Evolutionary conservation across 108 stramenopile species (phyloP), one percentile per base, ranked within the genome.

Genomic region (Fragilaria crotonensis): DNA sequence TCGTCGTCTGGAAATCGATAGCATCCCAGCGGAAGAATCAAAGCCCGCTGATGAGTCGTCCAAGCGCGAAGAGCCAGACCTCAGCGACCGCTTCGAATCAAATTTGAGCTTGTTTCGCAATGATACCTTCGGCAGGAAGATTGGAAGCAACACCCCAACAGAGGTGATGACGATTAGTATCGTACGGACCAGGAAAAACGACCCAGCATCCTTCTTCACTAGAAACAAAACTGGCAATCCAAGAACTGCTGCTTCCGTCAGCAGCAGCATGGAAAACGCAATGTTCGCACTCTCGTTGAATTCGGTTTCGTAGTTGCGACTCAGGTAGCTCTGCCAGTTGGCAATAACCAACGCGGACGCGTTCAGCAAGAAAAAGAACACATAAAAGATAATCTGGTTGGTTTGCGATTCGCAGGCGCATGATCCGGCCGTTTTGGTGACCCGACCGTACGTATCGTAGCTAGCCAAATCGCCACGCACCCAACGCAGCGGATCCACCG

Each of bases 271-370:
- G 7, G 36, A 41, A 41, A 79, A 57, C n/a, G 60, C 48, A 2
- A 83, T 44, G 29, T 64, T 73, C 3, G 25, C 54, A 28, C 64
- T 63, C 60, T 83, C 81, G 3, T 60, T 47, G 36, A 68, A 74
- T 27, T 71, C 75, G 0, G 72, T 75, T 5, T 66, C 52, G 14
- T 80, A 52, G 20, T 68, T 58, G 44, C 83, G 45, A 1, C 76
- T 80, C 23, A 59, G 52, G 54, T 66, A 81, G 2, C 71, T 70
- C 49, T 85, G 73, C 5, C 54, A 27, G 32, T 62, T 59, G 4
- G 83, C 67, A 21, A 74, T 29, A 2, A 66, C 7, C 31, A 81
- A 53, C 4, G 55, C 66, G 25, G 30, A 52, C 0, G 22, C 1
- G 55, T 78, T 64, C 19, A 81, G 14, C 7, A 41, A 11, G 7